Percentiles rank a stretch among this genome's conserved stretches.
Conservation (phyloP, 139 green algal genomes). For the Tetraselmis chui region DNA sequence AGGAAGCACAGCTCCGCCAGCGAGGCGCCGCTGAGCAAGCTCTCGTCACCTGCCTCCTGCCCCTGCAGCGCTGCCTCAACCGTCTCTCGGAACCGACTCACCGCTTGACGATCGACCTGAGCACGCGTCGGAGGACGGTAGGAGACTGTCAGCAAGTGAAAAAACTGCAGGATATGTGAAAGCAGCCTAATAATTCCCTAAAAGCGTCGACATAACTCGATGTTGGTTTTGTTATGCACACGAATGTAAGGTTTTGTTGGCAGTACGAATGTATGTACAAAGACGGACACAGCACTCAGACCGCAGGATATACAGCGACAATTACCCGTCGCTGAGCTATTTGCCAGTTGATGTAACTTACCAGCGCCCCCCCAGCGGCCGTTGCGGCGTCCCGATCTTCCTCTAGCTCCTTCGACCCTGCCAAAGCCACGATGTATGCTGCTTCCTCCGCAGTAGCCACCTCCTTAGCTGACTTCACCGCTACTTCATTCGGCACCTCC, state of each 20-base stretch:
- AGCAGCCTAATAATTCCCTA: too few species aligned
- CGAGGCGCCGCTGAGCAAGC: background rate
- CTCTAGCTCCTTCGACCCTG: background rate
- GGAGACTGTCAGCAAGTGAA: too few species aligned
- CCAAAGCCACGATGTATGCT: background rate
- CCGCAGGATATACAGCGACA: too few species aligned
- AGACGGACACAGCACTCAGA: too few species aligned
- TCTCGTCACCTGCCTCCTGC: background rate
- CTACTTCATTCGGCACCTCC: background rate
- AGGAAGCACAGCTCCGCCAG: slow-evolving; percentile 1
- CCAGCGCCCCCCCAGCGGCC: background rate
- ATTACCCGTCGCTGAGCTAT: too few species aligned
- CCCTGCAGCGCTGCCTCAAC: background rate
- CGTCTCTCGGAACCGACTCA: background rate
- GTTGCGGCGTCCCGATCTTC: background rate
- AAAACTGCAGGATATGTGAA: too few species aligned
- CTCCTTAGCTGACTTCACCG: background rate
- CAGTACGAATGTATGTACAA: too few species aligned
- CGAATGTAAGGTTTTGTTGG: too few species aligned
- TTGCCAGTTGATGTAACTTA: background rate
- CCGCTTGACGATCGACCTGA: too few species aligned
- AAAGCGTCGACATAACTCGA: too few species aligned
- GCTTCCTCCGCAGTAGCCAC: background rate
- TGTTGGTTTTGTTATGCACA: too few species aligned
- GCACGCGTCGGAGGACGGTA: too few species aligned